These are phyloP conservation scores for Haematococcus sp. DNA, from an alignment of 139 green algal species.

Conservation along the genomic window DNA sequence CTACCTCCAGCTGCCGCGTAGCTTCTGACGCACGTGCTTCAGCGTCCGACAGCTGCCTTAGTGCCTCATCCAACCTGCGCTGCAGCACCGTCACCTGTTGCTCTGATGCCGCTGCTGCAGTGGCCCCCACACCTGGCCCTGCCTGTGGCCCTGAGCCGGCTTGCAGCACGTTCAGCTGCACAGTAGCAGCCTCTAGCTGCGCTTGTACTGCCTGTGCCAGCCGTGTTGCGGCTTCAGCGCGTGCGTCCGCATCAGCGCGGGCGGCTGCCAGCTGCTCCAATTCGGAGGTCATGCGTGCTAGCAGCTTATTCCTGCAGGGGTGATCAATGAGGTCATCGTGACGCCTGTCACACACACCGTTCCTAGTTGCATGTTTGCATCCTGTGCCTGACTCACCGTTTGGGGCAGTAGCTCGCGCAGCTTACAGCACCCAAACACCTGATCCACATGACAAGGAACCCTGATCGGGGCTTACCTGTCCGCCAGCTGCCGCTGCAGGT, in stretches of 20 bases:
- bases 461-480: too few relatives aligned
- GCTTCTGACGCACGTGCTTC: conserved; percentile 16
- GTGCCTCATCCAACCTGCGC: conserved; percentile 16
- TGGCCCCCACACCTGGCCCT: neutral
- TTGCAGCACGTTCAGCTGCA: neutral
- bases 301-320: conserved; percentile 1
- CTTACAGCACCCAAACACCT: too few relatives aligned
- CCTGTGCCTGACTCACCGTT: too few relatives aligned
- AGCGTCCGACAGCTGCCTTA: conserved; percentile 21
- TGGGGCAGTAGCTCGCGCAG: too few relatives aligned
- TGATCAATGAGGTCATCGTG: too few relatives aligned
- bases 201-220: neutral
- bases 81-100: neutral
- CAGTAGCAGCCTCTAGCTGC: neutral
- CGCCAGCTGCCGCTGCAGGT: neutral
- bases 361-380: neutral
- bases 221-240: neutral
- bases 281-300: neutral
- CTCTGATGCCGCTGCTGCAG: neutral
- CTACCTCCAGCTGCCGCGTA: conserved; percentile 14
- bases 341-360: neutral
- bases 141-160: neutral
- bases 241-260: neutral
- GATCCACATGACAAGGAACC: too few relatives aligned
- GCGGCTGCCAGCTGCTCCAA: neutral